Conservation (phyloP, 177 flowering plant species). For the Vitis hybrid region DNA sequence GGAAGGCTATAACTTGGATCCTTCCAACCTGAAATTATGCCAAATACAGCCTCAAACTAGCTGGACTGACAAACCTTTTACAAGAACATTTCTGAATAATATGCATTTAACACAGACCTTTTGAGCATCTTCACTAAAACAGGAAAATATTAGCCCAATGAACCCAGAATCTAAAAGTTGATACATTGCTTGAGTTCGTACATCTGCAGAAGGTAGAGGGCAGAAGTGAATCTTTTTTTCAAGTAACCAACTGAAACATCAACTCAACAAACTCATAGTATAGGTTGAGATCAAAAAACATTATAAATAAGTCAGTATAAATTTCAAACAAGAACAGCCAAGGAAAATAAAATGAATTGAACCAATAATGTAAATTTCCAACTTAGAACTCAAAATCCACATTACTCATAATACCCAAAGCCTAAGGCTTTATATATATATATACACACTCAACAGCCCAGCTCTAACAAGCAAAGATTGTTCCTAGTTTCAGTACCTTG, state of each 20-base stretch:
- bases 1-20: constrained; percentile 96
- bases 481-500: no score
- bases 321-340: not conserved
- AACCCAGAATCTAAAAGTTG: constrained; percentile 97
- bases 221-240: not conserved
- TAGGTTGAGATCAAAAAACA: no score
- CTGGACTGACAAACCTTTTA: not conserved
- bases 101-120: constrained; percentile 52
- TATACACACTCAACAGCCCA: no score
- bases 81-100: not conserved
- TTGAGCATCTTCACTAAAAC: constrained; percentile 89
- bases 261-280: not conserved
- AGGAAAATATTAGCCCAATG: constrained; percentile 95
- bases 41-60: not conserved
- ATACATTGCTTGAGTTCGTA: constrained; percentile 95
- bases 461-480: no score
- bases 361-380: not conserved
- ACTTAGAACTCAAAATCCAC: no score
- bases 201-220: constrained; percentile 59
- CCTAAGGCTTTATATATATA: no score
- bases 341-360: not conserved
- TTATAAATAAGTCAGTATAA: no score
- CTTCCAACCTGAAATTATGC: constrained; percentile 74
- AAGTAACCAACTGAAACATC: not conserved
- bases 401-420: no score